Base-by-base conservation (phyloP, 331 rosid species). In the Rosa hybrid region DNA sequence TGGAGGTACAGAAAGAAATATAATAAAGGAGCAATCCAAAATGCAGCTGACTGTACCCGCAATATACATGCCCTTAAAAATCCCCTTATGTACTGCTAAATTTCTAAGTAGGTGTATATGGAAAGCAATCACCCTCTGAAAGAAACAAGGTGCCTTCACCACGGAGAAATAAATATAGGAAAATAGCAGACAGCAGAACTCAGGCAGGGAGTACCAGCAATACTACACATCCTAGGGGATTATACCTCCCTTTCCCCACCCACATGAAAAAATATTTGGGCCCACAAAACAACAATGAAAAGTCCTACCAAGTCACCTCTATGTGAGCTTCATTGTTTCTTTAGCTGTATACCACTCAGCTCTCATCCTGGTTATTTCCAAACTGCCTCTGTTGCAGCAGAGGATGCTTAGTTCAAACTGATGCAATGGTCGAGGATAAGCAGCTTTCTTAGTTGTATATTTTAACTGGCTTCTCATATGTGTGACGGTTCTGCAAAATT, bases 381-480 rank as follows among this genome's bases (percentile, higher is more conserved):
- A 42, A 65, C 53, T n/a, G 69, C 78, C 71, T 0, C 44, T 44
- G 71, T 62, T 48, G 75, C 80, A 73, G 51, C 20, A 12, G 72
- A 21, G 79, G 79, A 72, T 44, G 75, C 81, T 68, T 50, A 23
- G 53, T 60, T 64, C 71, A 78, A 70, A 75, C 85, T 20, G 63
- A 78, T 48, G 81, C 76, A 21, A 76, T 25, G 30, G 70, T 39
- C 68, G 44, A 83, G 82, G 83, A 68, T 73, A 67, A 64, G 48
- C 76, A 42, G 38, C 76, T 49, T 81, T 64, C 68, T 84, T 88
- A 94, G 79, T 91, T 88, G 87, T 86, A 91, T 81, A 94, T 94
- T 87, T 89, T 91, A 70, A 94, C 95, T 17, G 98, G 86, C 86
- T 90, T 94, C 90, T 94, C 98, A 64, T 76, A 90, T 4, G 92